A percentile compares a stretch with the other conserved stretches of the same genome.
Evolutionary conservation across 495 filamentous ascomycete species (phyloP).

Genomic region (Hypoxylon intermedium): DNA sequence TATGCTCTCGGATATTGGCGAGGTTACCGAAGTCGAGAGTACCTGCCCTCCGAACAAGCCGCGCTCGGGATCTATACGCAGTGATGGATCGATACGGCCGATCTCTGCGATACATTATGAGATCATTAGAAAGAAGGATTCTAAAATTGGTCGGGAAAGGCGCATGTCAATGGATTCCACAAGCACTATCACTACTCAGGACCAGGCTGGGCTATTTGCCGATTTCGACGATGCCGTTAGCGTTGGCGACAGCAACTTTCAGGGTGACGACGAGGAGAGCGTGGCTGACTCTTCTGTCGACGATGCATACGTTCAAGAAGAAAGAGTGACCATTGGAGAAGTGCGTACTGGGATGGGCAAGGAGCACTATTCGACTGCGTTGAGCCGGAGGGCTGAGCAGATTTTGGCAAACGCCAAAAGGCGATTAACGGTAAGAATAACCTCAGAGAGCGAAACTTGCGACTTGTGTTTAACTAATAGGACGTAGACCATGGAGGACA

Average conservation of each 20-base stretch:
- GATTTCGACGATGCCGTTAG: constrained; percentile 65
- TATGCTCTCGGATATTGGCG: constrained; percentile 76
- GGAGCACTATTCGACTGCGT: constrained; percentile 66
- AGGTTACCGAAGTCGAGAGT: constrained; percentile 69
- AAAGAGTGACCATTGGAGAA: constrained; percentile 15
- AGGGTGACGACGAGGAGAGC: constrained; percentile 66
- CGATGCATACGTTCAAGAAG: constrained; percentile 40
- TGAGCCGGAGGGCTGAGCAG: constrained; percentile 83
- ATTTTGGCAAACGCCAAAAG: constrained; percentile 92
- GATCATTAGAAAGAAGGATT: constrained; percentile 50
- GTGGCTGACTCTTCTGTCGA: constrained; percentile 59
- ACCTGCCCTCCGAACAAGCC: constrained; percentile 41
- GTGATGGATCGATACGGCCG: constrained; percentile 31
- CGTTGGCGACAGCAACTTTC: constrained; percentile 64
- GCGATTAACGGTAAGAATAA: constrained; percentile 74
- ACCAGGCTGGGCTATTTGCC: constrained; percentile 53
- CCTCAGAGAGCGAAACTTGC: background rate
- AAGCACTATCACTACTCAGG: constrained; percentile 59
- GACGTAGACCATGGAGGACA: constrained; percentile 86
- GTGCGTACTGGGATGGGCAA: constrained; percentile 9
- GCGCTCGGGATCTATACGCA: constrained; percentile 35
- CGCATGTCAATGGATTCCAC: constrained; percentile 54
- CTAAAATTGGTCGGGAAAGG: constrained; percentile 47
- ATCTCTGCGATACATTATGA: constrained; percentile 38
- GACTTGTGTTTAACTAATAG: constrained; percentile 18